These are phyloP conservation scores for Gonium pectorale DNA, from an alignment of 139 green algal species.

Conservation along the genomic window DNA sequence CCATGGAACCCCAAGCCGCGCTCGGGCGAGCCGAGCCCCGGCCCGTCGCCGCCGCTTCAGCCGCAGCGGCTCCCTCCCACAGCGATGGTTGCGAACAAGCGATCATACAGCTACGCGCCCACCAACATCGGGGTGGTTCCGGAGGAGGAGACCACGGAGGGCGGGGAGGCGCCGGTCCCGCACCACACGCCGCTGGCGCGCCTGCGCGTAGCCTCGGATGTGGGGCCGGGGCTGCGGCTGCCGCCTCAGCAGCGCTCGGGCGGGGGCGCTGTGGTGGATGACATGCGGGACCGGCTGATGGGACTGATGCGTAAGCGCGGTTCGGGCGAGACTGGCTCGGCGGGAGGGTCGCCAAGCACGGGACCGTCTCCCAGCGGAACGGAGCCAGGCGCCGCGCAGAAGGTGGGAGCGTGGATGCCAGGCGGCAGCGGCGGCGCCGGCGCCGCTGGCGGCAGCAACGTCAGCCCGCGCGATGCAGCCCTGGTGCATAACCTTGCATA, in stretches of 20 bases:
- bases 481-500: not conserved
- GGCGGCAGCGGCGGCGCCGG: not conserved
- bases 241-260: no score
- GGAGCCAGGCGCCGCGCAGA: not conserved
- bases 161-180: not conserved
- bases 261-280: not conserved
- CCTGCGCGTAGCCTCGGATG: not conserved
- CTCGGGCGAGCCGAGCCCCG: no score
- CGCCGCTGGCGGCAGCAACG: not conserved
- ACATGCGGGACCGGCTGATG: conserved; percentile 19
- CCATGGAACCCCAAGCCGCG: no score
- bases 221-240: no score
- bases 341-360: not conserved
- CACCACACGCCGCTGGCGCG: no score
- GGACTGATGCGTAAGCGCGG: not conserved
- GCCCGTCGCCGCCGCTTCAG: no score
- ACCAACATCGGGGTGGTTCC: no score
- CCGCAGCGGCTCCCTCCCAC: no score
- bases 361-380: not conserved
- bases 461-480: not conserved
- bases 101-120: no score
- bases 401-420: not conserved
- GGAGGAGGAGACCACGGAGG: not conserved
- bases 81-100: no score
- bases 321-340: not conserved